Percentiles rank a stretch among this genome's conserved stretches.
Conservation (phyloP, 164 flowering plant genomes). For the Stephania japonica region DNA sequence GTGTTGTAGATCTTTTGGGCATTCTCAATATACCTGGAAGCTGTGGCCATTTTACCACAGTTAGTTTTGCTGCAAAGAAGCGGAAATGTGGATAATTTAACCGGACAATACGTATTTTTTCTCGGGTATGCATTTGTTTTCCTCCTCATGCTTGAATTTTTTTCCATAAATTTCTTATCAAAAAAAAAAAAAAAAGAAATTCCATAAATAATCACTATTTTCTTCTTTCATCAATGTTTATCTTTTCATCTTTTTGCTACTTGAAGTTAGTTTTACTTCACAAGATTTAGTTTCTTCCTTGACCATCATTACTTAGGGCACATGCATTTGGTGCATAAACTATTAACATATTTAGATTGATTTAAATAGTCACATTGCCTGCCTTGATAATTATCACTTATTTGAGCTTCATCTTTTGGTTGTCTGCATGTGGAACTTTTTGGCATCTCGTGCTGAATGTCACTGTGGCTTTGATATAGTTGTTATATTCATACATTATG, state of each 20-base stretch:
- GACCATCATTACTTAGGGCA: background rate
- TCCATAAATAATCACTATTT: background rate
- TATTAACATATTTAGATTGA: no score
- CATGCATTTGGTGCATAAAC: no score
- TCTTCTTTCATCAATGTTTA: background rate
- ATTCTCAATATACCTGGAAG: constrained; percentile 90
- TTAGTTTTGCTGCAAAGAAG: constrained; percentile 79
- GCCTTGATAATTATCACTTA: no score
- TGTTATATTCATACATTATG: background rate
- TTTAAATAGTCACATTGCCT: no score
- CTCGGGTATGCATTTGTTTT: constrained; percentile 55
- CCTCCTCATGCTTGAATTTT: background rate
- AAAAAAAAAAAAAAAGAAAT: no score
- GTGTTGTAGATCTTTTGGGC: constrained; percentile 75
- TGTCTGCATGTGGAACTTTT: background rate
- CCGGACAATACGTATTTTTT: constrained; percentile 84
- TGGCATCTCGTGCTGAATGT: background rate
- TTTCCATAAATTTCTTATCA: background rate
- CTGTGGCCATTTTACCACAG: constrained; percentile 92
- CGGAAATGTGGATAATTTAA: constrained; percentile 86
- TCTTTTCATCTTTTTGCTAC: background rate
- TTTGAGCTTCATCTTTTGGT: background rate
- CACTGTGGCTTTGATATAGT: background rate
- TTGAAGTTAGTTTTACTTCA: background rate
- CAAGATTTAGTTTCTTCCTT: background rate